A percentile compares a stretch with the other conserved stretches of the same genome.
phyloP scores from a whole-genome alignment of 176 grass and related monocot genomes.

The Aechmea fasciata region DNA sequence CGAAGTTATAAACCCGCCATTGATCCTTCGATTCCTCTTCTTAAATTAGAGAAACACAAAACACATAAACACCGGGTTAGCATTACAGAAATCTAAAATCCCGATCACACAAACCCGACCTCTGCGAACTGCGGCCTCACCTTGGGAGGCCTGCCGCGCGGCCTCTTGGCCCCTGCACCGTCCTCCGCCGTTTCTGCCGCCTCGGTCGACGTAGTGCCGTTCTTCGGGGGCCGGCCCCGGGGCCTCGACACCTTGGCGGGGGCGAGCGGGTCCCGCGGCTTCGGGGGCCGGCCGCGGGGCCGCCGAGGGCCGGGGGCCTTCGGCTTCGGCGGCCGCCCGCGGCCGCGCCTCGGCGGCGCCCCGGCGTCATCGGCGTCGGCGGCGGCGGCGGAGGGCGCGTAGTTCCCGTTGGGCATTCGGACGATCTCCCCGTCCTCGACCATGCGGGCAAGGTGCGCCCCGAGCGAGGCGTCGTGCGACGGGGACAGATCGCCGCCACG shows the following conservation, averaged over 20 bases:
- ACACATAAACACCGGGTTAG: background rate
- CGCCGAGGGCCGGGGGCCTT: conserved; percentile 15
- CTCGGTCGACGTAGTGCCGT: background rate
- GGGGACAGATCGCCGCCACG: background rate
- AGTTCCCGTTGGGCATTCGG: background rate
- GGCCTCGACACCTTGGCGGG: conserved; percentile 59
- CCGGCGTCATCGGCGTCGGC: too few relatives aligned
- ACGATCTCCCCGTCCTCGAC: conserved; percentile 1
- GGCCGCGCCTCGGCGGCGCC: background rate
- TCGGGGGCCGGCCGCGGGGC: conserved; percentile 57
- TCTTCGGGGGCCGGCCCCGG: conserved; percentile 68
- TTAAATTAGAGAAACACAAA: background rate
- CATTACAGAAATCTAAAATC: background rate
- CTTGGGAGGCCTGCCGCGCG: conserved; percentile 34
- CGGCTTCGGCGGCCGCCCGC: conserved; percentile 57
- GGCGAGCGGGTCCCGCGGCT: conserved; percentile 48
- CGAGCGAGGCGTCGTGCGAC: background rate
- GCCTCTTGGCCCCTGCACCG: conserved; percentile 36
- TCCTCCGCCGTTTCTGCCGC: background rate
- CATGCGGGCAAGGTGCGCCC: conserved; percentile 8
- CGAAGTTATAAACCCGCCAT: background rate
- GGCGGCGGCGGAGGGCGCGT: background rate
- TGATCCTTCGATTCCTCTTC: background rate
- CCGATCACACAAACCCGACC: conserved; percentile 76
- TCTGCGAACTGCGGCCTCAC: conserved; percentile 61